A percentile compares a stretch with the other conserved stretches of the same genome.
Evolutionary conservation across 2,329 filamentous ascomycete genomes (phyloP).

Genomic region (Penicillium glabrum): DNA sequence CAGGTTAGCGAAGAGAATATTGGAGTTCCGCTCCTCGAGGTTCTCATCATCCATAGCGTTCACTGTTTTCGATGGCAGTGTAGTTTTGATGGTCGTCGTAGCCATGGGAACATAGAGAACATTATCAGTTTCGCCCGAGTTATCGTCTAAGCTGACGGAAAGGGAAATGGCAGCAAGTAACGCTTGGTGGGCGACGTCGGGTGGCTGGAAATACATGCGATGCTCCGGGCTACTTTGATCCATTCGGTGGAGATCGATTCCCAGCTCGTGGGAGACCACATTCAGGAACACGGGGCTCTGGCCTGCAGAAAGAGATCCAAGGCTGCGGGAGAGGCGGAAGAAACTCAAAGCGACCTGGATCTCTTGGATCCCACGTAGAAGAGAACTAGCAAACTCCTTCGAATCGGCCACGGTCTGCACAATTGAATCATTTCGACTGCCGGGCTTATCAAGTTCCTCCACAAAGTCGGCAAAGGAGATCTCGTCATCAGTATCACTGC

Average conservation of each 20-base stretch:
- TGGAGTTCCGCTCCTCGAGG: conserved; percentile 84
- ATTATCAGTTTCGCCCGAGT: conserved; percentile 79
- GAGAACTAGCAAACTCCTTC: conserved; percentile 86
- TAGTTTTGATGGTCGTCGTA: conserved; percentile 91
- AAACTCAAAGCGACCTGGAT: conserved; percentile 94
- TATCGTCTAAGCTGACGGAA: conserved; percentile 86
- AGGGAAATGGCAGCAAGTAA: conserved; percentile 89
- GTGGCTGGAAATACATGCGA: conserved; percentile 94
- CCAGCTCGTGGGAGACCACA: conserved; percentile 93
- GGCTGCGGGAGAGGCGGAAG: conserved; percentile 78
- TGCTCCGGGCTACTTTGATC: conserved; percentile 92
- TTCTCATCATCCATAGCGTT: conserved; percentile 70
- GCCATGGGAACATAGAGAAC: conserved; percentile 96
- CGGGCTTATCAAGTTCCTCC: conserved; percentile 69
- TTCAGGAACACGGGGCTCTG: conserved; percentile 77
- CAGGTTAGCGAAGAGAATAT: conserved; percentile 93
- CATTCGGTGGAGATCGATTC: conserved; percentile 85
- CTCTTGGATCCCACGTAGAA: conserved; percentile 90
- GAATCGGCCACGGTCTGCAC: conserved; percentile 87
- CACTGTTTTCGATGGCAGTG: conserved; percentile 89
- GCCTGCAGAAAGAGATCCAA: conserved; percentile 66
- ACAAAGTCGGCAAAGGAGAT: conserved; percentile 71
- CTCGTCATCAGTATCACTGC: conserved; percentile 53
- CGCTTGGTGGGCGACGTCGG: conserved; percentile 93
- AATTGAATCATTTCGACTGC: conserved; percentile 66